Conservation (phyloP, 306 rosid genomes). For the Senna siamea region DNA sequence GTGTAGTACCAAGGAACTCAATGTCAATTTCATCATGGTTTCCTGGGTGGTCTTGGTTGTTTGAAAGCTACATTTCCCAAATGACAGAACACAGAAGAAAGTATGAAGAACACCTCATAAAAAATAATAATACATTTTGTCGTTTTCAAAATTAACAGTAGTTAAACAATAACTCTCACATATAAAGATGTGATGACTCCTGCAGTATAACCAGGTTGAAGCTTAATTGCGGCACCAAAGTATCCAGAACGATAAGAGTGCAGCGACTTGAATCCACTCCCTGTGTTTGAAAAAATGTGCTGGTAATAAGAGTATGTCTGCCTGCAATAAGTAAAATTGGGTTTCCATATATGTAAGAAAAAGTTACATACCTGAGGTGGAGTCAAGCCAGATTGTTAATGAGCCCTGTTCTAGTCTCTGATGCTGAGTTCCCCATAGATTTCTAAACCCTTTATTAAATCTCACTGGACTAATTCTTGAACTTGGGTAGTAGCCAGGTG, state of each 20-base stretch:
- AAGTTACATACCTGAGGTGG: slow-evolving; percentile 55
- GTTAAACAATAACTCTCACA: slow-evolving; percentile 49
- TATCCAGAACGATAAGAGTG: slow-evolving; percentile 73
- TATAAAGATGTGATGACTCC: slow-evolving; percentile 85
- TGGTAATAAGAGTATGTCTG: neutral
- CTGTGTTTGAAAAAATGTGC: slow-evolving; percentile 41
- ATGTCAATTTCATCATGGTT: slow-evolving; percentile 92
- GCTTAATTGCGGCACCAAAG: slow-evolving; percentile 76
- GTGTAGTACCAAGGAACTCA: slow-evolving; percentile 86
- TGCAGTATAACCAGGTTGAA: slow-evolving; percentile 85
- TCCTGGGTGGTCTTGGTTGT: slow-evolving; percentile 75
- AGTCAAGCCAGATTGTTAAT: slow-evolving; percentile 78
- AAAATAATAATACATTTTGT: too few relatives aligned
- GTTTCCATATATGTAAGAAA: slow-evolving; percentile 22
- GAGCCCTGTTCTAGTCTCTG: slow-evolving; percentile 63
- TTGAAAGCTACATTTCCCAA: slow-evolving; percentile 73
- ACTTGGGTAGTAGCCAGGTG: slow-evolving; percentile 80
- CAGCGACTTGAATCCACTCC: slow-evolving; percentile 90
- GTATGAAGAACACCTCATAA: slow-evolving; percentile 9
- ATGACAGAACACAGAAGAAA: neutral
- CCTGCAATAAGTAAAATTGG: too few relatives aligned
- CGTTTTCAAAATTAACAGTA: slow-evolving; percentile 3
- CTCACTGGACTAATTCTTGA: slow-evolving; percentile 53
- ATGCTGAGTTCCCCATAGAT: slow-evolving; percentile 87
- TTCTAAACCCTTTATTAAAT: slow-evolving; percentile 67